Conservation (phyloP, 2,329 filamentous ascomycete genomes). For the Chalara sp. region DNA sequence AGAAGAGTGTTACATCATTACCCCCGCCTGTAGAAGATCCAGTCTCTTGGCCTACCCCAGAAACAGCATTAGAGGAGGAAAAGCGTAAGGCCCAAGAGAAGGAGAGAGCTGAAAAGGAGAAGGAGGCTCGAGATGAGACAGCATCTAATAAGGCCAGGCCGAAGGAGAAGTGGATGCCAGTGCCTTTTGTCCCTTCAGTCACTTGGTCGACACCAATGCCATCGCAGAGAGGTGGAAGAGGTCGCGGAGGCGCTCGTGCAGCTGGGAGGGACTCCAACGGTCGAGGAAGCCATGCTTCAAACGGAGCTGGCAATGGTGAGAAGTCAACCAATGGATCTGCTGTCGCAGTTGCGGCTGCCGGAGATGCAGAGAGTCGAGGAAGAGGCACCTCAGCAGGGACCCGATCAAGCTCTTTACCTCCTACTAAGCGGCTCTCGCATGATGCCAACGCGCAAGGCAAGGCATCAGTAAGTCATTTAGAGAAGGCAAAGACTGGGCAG, state of each 20-base stretch:
- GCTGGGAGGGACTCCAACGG: conserved; percentile 33
- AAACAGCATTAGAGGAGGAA: conserved; percentile 68
- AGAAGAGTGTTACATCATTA: conserved; percentile 28
- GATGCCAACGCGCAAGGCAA: conserved; percentile 23
- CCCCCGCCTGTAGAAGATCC: conserved; percentile 70
- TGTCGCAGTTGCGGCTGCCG: conserved; percentile 3
- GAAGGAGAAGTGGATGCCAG: conserved; percentile 80
- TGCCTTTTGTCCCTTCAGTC: conserved; percentile 77
- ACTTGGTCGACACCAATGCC: conserved; percentile 80
- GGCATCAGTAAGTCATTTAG: conserved; percentile 11
- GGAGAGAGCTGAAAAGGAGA: conserved; percentile 57
- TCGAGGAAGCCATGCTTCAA: conserved; percentile 25
- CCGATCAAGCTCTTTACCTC: conserved; percentile 24
- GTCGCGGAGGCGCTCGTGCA: conserved; percentile 32
- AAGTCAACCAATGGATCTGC: conserved; percentile 16
- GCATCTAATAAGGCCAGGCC: conserved; percentile 46
- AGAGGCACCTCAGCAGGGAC: conserved; percentile 9
- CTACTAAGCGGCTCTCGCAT: conserved; percentile 17
- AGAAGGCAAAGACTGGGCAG: conserved; percentile 18
- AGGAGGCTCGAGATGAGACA: conserved; percentile 55
- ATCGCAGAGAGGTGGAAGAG: conserved; percentile 47
- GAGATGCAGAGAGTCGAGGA: conserved; percentile 18
- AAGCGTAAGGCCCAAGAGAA: conserved; percentile 66
- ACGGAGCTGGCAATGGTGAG: conserved; percentile 16
- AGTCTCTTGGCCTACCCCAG: conserved; percentile 83